phyloP scores from a whole-genome alignment of 352 stramenopile genomes.

The Albugo candida region DNA sequence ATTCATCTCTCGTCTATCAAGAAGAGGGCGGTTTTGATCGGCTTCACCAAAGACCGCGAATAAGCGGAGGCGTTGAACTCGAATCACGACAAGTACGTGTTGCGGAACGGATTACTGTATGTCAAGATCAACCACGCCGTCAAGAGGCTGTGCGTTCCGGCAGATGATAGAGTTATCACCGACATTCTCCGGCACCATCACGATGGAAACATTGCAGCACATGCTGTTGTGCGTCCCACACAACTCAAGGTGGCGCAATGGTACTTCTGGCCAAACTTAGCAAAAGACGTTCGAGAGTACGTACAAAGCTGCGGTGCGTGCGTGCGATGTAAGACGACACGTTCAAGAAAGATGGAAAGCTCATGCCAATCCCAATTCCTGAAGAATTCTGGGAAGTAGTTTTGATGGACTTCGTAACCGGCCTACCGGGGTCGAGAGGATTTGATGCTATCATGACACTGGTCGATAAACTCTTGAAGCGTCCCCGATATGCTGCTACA shows the following conservation, averaged over 20 bases:
- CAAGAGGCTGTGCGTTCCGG: background rate
- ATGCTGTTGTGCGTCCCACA: conserved; percentile 2
- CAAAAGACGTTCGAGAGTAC: conserved; percentile 6
- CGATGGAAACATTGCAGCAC: background rate
- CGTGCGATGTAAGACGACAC: background rate
- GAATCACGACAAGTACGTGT: too few species aligned
- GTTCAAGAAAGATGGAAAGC: conserved; percentile 3
- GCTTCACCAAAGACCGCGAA: too few species aligned
- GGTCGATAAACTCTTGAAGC: conserved; percentile 5
- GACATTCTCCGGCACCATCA: conserved; percentile 2
- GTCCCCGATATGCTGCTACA: conserved; percentile 5
- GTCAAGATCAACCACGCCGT: background rate
- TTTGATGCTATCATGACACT: conserved; percentile 1
- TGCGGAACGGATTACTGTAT: background rate
- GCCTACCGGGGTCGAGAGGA: conserved; percentile 7
- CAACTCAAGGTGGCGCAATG: conserved; percentile 1
- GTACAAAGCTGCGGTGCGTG: conserved; percentile 7
- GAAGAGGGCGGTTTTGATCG: too few species aligned
- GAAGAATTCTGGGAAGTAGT: conserved; percentile 9
- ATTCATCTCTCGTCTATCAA: too few species aligned
- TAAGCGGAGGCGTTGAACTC: too few species aligned
- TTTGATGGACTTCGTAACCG: conserved; percentile 7
- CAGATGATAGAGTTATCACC: background rate
- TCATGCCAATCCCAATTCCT: conserved; percentile 5
- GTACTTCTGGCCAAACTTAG: conserved; percentile 5